Base-by-base conservation (phyloP, 2,329 filamentous ascomycete genomes). In the Diatrype stigma region DNA sequence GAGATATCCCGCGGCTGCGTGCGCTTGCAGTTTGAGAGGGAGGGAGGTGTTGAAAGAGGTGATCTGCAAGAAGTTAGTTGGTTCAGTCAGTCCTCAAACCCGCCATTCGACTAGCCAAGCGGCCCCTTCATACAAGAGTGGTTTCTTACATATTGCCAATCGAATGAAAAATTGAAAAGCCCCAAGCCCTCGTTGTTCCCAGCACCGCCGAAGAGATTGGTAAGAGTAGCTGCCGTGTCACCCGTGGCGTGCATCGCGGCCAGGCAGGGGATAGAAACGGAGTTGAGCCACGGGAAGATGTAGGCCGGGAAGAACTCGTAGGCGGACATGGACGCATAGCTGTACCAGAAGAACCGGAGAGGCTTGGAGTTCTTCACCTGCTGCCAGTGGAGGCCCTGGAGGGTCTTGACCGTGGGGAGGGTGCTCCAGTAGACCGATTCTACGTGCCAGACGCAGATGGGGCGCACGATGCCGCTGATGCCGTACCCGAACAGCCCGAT, bases 401-500 rank as follows among this genome's bases (percentile, higher is more conserved):
- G 72, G 0, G 72, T 73, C 56, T 80, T 80, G 47, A 81, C 76
- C 0, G 72, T 75, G 0, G 79, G 79, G 3, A 81, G 61, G 6
- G 68, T 77, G 34, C 70, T 67, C 79, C 79, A 82, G 63, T 80
- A 82, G 2, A 82, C 79, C 2, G 77, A 72, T 14, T 82, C 78
- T 5, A 77, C 74, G 47, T 80, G 78, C 71, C 76, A 82, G 11
- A 82, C 78, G 2, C 72, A 70, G 35, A 82, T 71, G 0, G 79
- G 78, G 0, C 79, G 76, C 58, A 82, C 62, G 2, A 82, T 44
- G 7, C 79, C 79, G 42, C 72, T 75, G 3, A 82, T 61, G 2
- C 78, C 79, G 38, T 80, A 82, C 1, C 79, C 79, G 48, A 80
- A 81, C 2, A 82, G 60, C 0, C 76, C 76, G 38, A 82, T 80